Evolutionary conservation across 106 monocot species (phyloP).

Genomic region (Allium sativum): DNA sequence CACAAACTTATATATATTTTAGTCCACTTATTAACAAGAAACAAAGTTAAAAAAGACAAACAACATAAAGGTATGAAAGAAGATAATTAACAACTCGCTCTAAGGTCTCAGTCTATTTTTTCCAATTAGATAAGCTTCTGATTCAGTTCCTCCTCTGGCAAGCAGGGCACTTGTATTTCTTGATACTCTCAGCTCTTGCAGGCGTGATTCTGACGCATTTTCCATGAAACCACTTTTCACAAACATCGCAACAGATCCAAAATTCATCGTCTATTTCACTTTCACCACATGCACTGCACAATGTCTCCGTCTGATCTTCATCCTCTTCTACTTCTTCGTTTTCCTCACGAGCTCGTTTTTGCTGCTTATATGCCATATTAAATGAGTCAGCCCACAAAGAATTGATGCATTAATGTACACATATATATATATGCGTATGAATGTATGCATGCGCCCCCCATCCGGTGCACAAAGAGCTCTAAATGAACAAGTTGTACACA

Average conservation of each 20-base stretch:
- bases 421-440: too few species aligned
- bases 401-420: too few species aligned
- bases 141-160: constrained; percentile 11
- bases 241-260: constrained; percentile 64
- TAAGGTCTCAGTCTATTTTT: too few species aligned
- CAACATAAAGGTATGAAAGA: too few species aligned
- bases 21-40: too few species aligned
- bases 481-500: too few species aligned
- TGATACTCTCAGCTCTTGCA: constrained; percentile 61
- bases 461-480: too few species aligned
- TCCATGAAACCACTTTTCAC: constrained; percentile 59
- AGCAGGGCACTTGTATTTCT: constrained; percentile 65
- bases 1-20: too few species aligned
- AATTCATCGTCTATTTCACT: constrained; percentile 50
- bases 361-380: constrained; percentile 13
- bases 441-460: too few species aligned
- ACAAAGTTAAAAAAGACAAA: too few species aligned
- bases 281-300: constrained; percentile 54
- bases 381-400: constrained; percentile 7
- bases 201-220: constrained; percentile 65
- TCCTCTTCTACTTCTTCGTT: constrained; percentile 55
- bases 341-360: constrained; percentile 20
- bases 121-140: constrained; percentile 6
- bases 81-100: background rate
- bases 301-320: constrained; percentile 39